Evolutionary conservation across 164 flowering plant genomes (phyloP).

Genomic region (grape (Vitis vinifera)): ASM3070453v1 NC_081809.1:322001-322500

Average conservation of each 20-base stretch:
- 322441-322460: too few relatives aligned
- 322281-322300: slow-evolving; percentile 75
- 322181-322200: slow-evolving; percentile 56
- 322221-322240: slow-evolving; percentile 91
- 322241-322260: slow-evolving; percentile 92
- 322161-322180: not conserved
- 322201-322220: slow-evolving; percentile 94
- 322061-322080: not conserved
- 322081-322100: not conserved
- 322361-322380: too few relatives aligned
- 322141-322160: not conserved
- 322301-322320: slow-evolving; percentile 43
- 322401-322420: too few relatives aligned
- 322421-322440: too few relatives aligned
- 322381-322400: too few relatives aligned
- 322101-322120: not conserved
- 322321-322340: too few relatives aligned
- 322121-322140: too few relatives aligned
- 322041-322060: not conserved
- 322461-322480: too few relatives aligned
- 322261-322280: slow-evolving; percentile 80
- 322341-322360: too few relatives aligned
- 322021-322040: too few relatives aligned
- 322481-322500: too few relatives aligned
- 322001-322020: not conserved